phyloP scores from a whole-genome alignment of 208 protist species.

The Herpetomonas samuelpessoai region DNA sequence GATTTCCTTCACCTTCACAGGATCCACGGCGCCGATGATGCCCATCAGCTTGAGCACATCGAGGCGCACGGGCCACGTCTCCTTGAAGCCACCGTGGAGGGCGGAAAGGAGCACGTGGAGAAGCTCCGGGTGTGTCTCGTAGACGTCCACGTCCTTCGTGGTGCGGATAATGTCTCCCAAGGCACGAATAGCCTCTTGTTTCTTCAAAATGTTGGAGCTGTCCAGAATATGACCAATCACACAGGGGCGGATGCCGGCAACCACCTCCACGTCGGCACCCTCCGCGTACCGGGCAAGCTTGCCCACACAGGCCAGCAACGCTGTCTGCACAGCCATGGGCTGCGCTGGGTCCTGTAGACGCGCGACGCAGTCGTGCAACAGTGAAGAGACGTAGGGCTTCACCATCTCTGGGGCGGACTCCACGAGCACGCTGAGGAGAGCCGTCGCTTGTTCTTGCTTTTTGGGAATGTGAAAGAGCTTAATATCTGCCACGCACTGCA shows the following conservation, averaged over 20 bases:
- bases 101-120: constrained; percentile 77
- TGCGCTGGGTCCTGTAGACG: constrained; percentile 55
- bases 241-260: constrained; percentile 55
- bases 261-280: constrained; percentile 66
- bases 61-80: constrained; percentile 81
- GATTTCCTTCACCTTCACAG: constrained; percentile 79
- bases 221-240: constrained; percentile 84
- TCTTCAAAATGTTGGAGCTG: constrained; percentile 77
- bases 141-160: constrained; percentile 83
- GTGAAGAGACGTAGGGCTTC: constrained; percentile 76
- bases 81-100: constrained; percentile 85
- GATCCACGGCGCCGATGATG: constrained; percentile 86
- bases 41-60: constrained; percentile 90
- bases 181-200: constrained; percentile 80
- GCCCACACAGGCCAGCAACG: constrained; percentile 77
- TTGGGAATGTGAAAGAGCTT: constrained; percentile 76
- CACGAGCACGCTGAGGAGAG: constrained; percentile 72
- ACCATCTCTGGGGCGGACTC: constrained; percentile 79
- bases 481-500: constrained; percentile 83
- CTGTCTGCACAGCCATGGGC: constrained; percentile 51
- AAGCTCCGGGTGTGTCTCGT: constrained; percentile 70
- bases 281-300: constrained; percentile 83
- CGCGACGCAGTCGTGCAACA: constrained; percentile 66
- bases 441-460: constrained; percentile 74
- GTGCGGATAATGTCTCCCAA: constrained; percentile 86